Evolutionary conservation across 495 filamentous ascomycete genomes (phyloP), one percentile per base, ranked within the genome.

Genomic region (Lasiosphaeria ovina): DNA sequence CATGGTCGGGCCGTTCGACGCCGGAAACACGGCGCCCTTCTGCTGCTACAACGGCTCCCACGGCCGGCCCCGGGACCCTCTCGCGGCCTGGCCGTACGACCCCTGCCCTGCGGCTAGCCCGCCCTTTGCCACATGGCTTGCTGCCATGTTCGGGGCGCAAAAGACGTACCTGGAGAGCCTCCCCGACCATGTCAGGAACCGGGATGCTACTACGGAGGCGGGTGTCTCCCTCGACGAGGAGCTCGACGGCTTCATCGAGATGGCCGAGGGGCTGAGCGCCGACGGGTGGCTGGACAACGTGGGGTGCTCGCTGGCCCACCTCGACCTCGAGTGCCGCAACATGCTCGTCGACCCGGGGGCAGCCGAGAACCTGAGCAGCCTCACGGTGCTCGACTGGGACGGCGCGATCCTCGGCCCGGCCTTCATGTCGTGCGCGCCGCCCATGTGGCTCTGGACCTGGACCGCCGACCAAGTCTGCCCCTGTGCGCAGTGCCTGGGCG

Each of bases 401-500:
- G 36, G 42, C n/a, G 58, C 51, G 1, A 16, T 60, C 14, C 31
- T 60, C 31, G 58, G 32, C n/a, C 58, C 58, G 17, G 33, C 32
- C 5, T 60, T 60, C 44, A 49, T 60, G 42, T n/a, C 52, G 5
- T 50, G 51, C 17, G 33, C 9, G 2, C 58, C 58, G 24, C 58
- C 51, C 0, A 33, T 38, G 14, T 60, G 52, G 33, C 16, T 60
- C 14, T 60, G 58, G 52, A 48, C 40, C 33, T 17, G 54, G n/a
- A 11, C 12, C 6, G 12, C 32, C 4, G 31, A 50, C 8, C 24
- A 2, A 2, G 24, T 24, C 24, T 24, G 24, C 2, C 24, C 24
- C 24, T 24, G 24, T 24, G 35, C 42, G 5, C 24, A 54, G 16
- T 9, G 50, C 38, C 8, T 6, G 12, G 32, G 48, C 14, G 57